These are phyloP conservation scores for Kalaharituber pfeilii DNA, from an alignment of 2,329 filamentous ascomycete species.

Conservation along the genomic window DNA sequence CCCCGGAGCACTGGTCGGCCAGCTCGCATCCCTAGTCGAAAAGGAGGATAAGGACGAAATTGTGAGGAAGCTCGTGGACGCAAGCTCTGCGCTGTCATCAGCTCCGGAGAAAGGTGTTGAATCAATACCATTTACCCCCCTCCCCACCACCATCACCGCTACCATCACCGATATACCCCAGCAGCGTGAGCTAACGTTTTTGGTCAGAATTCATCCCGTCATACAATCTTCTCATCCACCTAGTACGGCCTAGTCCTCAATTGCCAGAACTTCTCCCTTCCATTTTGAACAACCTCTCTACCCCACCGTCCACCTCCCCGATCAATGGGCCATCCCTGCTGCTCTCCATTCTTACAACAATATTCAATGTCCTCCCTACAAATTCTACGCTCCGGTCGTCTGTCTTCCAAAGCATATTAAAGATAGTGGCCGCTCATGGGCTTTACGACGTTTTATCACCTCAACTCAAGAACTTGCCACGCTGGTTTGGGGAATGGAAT, in stretches of 20 bases:
- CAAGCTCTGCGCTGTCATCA: constrained; percentile 57
- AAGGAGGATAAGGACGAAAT: constrained; percentile 63
- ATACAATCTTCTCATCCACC: constrained; percentile 91
- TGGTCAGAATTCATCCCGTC: constrained; percentile 69
- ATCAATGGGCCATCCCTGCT: constrained; percentile 71
- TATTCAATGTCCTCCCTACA: constrained; percentile 81
- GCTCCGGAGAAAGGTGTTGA: constrained; percentile 65
- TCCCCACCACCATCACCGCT: not conserved
- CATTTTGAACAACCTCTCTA: constrained; percentile 76
- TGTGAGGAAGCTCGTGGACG: constrained; percentile 73
- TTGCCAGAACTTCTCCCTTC: constrained; percentile 69
- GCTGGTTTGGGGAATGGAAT: constrained; percentile 71
- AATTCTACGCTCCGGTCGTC: constrained; percentile 69
- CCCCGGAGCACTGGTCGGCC: constrained; percentile 32
- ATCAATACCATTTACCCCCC: not conserved
- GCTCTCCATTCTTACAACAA: constrained; percentile 76
- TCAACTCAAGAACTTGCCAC: constrained; percentile 65
- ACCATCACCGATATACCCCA: not conserved
- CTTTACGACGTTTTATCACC: constrained; percentile 71
- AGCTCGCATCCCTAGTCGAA: constrained; percentile 36
- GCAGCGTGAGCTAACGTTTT: constrained; percentile 20
- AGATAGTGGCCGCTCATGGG: constrained; percentile 56
- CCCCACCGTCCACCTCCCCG: constrained; percentile 71
- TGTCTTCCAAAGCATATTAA: constrained; percentile 75
- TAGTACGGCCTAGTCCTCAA: constrained; percentile 71